Percentiles rank a stretch among this genome's conserved stretches.
Conservation (phyloP, 306 rosid genomes). For the Cyamopsis tetragonoloba region DNA sequence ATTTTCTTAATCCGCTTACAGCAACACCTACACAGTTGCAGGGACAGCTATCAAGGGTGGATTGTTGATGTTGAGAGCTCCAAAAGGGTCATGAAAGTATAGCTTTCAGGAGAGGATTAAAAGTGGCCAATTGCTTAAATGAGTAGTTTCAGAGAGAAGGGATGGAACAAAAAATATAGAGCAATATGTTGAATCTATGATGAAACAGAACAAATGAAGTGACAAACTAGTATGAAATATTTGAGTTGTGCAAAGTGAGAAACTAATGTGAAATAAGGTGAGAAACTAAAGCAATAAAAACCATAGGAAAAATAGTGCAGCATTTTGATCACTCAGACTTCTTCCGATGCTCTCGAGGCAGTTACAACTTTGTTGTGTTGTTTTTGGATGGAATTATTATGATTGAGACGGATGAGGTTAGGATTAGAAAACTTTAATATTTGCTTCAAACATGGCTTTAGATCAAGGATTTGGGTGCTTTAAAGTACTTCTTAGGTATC, state of each 20-base stretch:
- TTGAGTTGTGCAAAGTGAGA: background rate
- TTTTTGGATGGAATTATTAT: background rate
- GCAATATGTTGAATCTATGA: background rate
- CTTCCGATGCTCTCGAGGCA: background rate
- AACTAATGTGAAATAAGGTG: too few species aligned
- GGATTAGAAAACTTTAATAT: background rate
- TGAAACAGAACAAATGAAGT: background rate
- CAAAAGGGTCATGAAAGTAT: background rate
- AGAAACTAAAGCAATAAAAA: too few species aligned
- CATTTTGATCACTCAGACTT: background rate
- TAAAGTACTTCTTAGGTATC: too few species aligned
- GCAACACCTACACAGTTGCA: background rate
- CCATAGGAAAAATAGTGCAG: background rate
- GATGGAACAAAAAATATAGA: background rate
- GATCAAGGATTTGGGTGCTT: too few species aligned
- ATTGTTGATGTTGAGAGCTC: background rate
- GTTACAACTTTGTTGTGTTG: background rate
- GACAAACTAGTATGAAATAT: background rate
- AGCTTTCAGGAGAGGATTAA: background rate
- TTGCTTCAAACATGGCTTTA: background rate
- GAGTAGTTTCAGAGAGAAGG: background rate
- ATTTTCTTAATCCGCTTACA: background rate
- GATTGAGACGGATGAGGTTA: background rate
- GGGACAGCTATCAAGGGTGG: background rate
- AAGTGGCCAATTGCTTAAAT: background rate